Base-by-base conservation (phyloP, 495 filamentous ascomycete species). In the Thozetella sp. region DNA sequence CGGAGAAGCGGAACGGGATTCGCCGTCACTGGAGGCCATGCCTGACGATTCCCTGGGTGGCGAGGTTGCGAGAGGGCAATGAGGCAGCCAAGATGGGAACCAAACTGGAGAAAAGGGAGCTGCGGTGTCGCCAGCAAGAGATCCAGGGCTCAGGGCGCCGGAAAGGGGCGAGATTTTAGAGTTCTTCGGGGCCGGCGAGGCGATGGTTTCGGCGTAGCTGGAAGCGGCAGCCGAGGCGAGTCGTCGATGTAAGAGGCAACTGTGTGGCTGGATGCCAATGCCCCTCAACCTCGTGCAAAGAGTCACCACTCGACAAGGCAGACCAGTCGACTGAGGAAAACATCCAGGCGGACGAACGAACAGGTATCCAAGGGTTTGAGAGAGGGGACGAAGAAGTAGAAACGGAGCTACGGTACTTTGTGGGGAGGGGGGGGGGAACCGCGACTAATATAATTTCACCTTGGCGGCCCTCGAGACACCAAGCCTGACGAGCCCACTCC, bases 1-100 rank as follows among this genome's bases (percentile, higher is more conserved):
- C 50, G 54, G 55, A 20, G 61, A 53, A 19, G 61, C 58, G 15
- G 61, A 57, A 3, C 51, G 27, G 25, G 58, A 57, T 53, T 57
- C 60, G 60, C 46, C 17, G 55, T 62, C 60, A n/a, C 43, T 48
- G 43, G 43, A 10, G n/a, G 43, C 11, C 43, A 48, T 48, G 6
- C n/a, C 3, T 48, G 43, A 11, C 4, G n/a, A n/a, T n/a, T 48
- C 43, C 20, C 43, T n/a, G n/a, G 3, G 43, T 3, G 12, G 11
- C 6, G 3, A 48, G 11, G 43, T 3, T 15, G 43, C 12, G n/a
- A 10, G 9, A 37, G 30, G 17, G 17, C 30, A 37, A 9, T 6
- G 9, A 37, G 20, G n/a, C 43, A 48, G 20, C n/a, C 43, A 48
- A 48, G n/a, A 48, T 15, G 20, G 20, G 4, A 11, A 37, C 30